A percentile compares a stretch with the other conserved stretches of the same genome.
Conservation (phyloP, 441 rosid species). For the Mallotus japonicus region DNA sequence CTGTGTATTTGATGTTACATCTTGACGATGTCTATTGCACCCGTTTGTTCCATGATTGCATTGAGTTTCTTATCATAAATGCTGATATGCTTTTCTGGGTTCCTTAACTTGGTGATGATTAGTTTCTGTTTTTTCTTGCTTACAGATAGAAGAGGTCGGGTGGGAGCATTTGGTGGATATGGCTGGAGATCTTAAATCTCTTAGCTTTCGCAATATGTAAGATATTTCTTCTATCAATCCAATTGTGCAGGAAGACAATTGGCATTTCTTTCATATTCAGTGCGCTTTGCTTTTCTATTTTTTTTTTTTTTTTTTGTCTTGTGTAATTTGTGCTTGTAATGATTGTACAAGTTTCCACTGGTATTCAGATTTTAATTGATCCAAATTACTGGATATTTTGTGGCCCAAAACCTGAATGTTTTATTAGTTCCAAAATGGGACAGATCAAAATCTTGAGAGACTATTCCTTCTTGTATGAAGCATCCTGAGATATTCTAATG, state of each 20-base stretch:
- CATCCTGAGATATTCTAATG: too few relatives aligned
- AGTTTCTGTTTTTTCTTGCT: background rate
- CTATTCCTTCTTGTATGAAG: too few relatives aligned
- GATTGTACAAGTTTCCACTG: background rate
- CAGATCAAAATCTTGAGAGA: background rate
- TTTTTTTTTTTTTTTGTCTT: too few relatives aligned
- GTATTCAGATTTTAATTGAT: background rate
- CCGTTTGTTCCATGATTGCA: too few relatives aligned
- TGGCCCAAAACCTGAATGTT: background rate
- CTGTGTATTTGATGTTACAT: too few relatives aligned
- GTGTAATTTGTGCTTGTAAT: background rate
- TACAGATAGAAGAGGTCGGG: constrained; percentile 74
- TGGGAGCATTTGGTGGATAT: constrained; percentile 56
- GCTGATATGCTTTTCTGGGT: too few relatives aligned
- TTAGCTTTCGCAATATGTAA: constrained; percentile 60
- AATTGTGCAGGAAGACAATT: background rate
- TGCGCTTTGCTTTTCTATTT: background rate
- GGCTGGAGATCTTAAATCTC: constrained; percentile 49
- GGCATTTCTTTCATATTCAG: background rate
- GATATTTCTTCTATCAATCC: constrained; percentile 13
- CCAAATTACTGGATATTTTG: background rate
- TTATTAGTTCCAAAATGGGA: background rate
- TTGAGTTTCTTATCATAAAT: too few relatives aligned
- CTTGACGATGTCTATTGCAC: too few relatives aligned
- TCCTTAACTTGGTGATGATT: too few relatives aligned